These are phyloP conservation scores for Saitoella complicata DNA, from an alignment of 805 yeast genomes.

Conservation along the genomic window DNA sequence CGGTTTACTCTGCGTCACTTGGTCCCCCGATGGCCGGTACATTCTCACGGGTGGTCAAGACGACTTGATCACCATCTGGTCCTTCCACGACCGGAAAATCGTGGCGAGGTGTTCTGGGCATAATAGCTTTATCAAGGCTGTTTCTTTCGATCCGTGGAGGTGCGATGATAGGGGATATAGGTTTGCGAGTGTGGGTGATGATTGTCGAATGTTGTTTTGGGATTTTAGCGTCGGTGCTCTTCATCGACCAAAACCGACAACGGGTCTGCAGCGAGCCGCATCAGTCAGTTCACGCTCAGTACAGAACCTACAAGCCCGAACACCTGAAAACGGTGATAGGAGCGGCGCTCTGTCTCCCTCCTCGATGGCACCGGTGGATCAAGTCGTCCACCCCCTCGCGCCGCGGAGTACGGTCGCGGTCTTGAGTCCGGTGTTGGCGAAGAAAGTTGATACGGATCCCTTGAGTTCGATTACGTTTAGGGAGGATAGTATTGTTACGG, in stretches of 20 bases:
- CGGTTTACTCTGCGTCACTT: conserved; percentile 36
- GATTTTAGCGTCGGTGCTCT: conserved; percentile 35
- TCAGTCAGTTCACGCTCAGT: no score
- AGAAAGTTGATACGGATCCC: conserved; percentile 13
- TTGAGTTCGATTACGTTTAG: conserved; percentile 9
- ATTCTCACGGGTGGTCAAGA: conserved; percentile 37
- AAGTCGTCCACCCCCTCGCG: conserved; percentile 2
- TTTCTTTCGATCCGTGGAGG: conserved; percentile 29
- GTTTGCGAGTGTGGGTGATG: conserved; percentile 40
- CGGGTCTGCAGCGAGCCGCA: no score
- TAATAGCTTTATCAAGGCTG: conserved; percentile 33
- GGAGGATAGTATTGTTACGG: conserved; percentile 9
- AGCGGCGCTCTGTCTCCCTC: no score
- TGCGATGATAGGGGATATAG: conserved; percentile 27
- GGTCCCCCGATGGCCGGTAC: conserved; percentile 39
- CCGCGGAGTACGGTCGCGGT: neutral
- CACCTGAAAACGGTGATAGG: no score
- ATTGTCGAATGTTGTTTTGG: conserved; percentile 35
- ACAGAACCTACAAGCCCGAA: no score
- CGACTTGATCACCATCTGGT: conserved; percentile 32
- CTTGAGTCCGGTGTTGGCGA: neutral
- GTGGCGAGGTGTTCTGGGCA: conserved; percentile 34
- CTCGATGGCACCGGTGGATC: no score
- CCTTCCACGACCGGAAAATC: conserved; percentile 18
- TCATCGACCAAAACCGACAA: conserved; percentile 11